phyloP scores from a whole-genome alignment of 148 eudicot genomes.

The Silene conica region DNA sequence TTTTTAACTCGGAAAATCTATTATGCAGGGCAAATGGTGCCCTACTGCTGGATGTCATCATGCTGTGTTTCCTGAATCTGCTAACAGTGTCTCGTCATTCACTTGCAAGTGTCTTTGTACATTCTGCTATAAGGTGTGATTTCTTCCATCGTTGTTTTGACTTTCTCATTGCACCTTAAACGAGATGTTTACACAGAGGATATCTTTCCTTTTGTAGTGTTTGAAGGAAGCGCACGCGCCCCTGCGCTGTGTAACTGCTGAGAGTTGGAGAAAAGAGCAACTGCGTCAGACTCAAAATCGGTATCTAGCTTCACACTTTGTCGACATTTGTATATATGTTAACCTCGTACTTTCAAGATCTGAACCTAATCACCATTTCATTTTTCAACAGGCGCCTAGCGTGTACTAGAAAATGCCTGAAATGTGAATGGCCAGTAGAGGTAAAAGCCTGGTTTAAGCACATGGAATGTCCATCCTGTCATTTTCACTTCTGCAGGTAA shows the following conservation, averaged over 20 bases:
- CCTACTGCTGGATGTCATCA: slow-evolving; percentile 12
- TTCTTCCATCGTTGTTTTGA: background rate
- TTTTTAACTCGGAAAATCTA: background rate
- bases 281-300: no score
- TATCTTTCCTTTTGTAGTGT: slow-evolving; percentile 21
- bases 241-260: background rate
- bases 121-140: slow-evolving; percentile 26
- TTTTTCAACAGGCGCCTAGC: background rate
- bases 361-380: background rate
- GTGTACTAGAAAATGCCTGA: slow-evolving; percentile 7
- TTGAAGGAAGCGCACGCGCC: slow-evolving; percentile 23
- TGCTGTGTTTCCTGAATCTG: background rate
- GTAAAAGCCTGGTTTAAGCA: background rate
- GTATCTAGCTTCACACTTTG: no score
- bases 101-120: slow-evolving; percentile 15
- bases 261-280: slow-evolving; percentile 8
- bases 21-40: slow-evolving; percentile 28
- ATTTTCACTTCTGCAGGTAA: slow-evolving; percentile 23
- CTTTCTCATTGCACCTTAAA: no score
- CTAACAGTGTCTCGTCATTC: background rate
- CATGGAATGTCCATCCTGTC: slow-evolving; percentile 10
- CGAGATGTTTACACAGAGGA: background rate
- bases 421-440: background rate
- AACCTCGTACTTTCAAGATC: background rate
- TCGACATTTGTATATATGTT: no score